Conservation (phyloP, 1,284 basidiomycete genomes). For the Trametes sp. region DNA sequence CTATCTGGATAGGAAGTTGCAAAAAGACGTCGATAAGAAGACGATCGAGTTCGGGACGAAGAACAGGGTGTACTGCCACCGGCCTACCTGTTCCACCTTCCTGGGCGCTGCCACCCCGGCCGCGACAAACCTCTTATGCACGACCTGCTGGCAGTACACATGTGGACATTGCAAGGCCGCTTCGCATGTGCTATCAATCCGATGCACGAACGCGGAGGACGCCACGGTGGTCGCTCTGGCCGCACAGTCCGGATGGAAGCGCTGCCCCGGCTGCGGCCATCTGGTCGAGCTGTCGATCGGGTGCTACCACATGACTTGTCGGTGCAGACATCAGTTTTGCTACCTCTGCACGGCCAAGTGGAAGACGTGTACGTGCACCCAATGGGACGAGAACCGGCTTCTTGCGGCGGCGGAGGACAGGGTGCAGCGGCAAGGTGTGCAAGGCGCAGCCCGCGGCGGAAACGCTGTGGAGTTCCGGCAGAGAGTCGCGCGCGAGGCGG, state of each 20-base stretch:
- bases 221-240: conserved; percentile 52
- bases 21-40: conserved; percentile 41
- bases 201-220: conserved; percentile 44
- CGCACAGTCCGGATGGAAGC: conserved; percentile 49
- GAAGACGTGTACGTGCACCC: conserved; percentile 60
- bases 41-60: conserved; percentile 46
- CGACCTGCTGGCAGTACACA: conserved; percentile 45
- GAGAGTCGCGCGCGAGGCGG: conserved; percentile 45
- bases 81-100: conserved; percentile 56
- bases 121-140: conserved; percentile 41
- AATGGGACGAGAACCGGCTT: conserved; percentile 61
- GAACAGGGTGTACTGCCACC: conserved; percentile 51
- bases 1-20: conserved; percentile 37
- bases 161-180: conserved; percentile 54
- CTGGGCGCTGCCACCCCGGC: conserved; percentile 50
- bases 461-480: conserved; percentile 34
- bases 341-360: conserved; percentile 59
- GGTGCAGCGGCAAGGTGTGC: conserved; percentile 40
- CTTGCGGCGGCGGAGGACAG: conserved; percentile 38
- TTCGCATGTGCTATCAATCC: conserved; percentile 40
- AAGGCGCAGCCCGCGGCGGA: conserved; percentile 36
- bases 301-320: conserved; percentile 51
- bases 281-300: conserved; percentile 48
- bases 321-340: conserved; percentile 46
- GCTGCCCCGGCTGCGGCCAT: conserved; percentile 49